phyloP scores from a whole-genome alignment of 768 basidiomycete species.

The Heimioporus sp. region DNA sequence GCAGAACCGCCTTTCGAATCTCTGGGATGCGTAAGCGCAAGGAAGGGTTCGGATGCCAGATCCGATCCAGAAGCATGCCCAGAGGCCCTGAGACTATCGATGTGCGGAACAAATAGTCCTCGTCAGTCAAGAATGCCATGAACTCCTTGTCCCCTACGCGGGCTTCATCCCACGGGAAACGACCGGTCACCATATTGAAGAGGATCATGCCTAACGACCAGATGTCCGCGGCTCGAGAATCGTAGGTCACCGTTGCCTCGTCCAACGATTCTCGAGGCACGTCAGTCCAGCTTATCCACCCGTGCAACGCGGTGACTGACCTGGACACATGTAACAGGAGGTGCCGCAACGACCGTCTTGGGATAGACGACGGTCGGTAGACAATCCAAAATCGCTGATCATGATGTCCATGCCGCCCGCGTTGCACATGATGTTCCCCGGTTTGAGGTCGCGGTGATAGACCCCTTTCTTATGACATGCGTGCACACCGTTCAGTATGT shows the following conservation, averaged over 20 bases:
- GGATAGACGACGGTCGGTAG: conserved; percentile 43
- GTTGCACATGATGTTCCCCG: conserved; percentile 74
- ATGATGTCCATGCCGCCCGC: conserved; percentile 50
- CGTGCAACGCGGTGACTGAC: conserved; percentile 37
- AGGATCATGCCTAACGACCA: conserved; percentile 79
- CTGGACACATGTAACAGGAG: conserved; percentile 67
- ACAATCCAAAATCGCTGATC: conserved; percentile 79
- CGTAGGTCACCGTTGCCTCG: conserved; percentile 28
- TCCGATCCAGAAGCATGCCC: conserved; percentile 5
- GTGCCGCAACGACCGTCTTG: conserved; percentile 60
- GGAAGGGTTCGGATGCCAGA: conserved; percentile 14
- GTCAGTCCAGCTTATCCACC: conserved; percentile 6
- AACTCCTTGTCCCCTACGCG: background rate
- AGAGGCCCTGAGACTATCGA: conserved; percentile 11
- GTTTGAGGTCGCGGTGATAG: conserved; percentile 86
- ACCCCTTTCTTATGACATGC: conserved; percentile 70
- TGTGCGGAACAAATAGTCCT: background rate
- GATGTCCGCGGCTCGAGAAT: conserved; percentile 43
- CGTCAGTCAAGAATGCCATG: background rate
- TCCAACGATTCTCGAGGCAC: conserved; percentile 53
- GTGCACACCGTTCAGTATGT: conserved; percentile 75
- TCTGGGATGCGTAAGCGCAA: conserved; percentile 16
- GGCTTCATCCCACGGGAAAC: conserved; percentile 19
- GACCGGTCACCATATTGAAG: conserved; percentile 74
- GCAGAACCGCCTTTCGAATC: conserved; percentile 12